Evolutionary conservation across 2,329 filamentous ascomycete genomes (phyloP).

Genomic region (Atkinsonella texensis): DNA sequence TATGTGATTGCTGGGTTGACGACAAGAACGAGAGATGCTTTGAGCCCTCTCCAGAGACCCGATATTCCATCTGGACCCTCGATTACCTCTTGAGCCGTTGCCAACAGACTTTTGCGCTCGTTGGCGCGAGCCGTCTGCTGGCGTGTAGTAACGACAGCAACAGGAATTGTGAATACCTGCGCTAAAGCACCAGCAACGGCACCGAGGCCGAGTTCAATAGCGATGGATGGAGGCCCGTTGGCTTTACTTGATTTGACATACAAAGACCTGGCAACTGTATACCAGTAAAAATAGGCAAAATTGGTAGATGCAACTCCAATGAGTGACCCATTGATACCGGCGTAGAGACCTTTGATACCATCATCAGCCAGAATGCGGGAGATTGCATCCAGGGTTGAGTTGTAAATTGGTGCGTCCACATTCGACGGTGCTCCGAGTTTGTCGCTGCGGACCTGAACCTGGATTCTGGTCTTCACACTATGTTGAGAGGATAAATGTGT

Average conservation of each 20-base stretch:
- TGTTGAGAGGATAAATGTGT: not conserved
- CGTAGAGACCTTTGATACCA: conserved; percentile 72
- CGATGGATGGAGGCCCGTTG: conserved; percentile 54
- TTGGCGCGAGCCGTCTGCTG: conserved; percentile 84
- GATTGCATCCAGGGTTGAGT: conserved; percentile 79
- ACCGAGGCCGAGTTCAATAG: conserved; percentile 71
- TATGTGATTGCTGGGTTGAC: conserved; percentile 97
- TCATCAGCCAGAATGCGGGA: conserved; percentile 71
- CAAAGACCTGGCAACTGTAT: conserved; percentile 71
- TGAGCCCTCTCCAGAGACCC: conserved; percentile 88
- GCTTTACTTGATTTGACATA: conserved; percentile 54
- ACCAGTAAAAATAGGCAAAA: conserved; percentile 99
- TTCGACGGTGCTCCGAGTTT: conserved; percentile 23
- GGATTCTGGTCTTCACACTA: conserved; percentile 90
- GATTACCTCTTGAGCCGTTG: conserved; percentile 80
- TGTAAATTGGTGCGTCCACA: conserved; percentile 58
- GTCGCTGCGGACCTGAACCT: conserved; percentile 74
- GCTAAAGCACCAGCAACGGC: conserved; percentile 82
- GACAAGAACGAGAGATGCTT: conserved; percentile 89
- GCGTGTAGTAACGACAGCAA: conserved; percentile 87
- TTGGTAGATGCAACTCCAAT: conserved; percentile 94
- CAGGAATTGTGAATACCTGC: conserved; percentile 91
- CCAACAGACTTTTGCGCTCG: conserved; percentile 76
- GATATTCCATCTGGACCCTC: conserved; percentile 79
- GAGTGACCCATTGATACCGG: conserved; percentile 75